phyloP scores from a whole-genome alignment of 345 rosid genomes.

The Melaleuca quinquenervia region DNA sequence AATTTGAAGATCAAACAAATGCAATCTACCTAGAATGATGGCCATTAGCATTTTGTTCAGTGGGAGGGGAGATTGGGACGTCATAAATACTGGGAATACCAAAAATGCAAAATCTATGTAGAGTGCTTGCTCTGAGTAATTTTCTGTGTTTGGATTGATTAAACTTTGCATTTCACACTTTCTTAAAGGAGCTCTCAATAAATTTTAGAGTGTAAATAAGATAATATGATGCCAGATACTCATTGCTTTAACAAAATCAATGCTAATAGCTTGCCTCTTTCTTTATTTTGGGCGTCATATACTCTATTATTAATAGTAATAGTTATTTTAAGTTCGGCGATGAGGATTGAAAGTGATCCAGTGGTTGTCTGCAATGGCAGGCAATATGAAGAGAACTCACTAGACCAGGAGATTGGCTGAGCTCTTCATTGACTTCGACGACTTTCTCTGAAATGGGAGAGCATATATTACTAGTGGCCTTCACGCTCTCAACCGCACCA shows the following conservation, averaged over 20 bases:
- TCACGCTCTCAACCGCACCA: slow-evolving; percentile 96
- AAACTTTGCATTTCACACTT: not conserved
- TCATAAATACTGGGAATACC: not conserved
- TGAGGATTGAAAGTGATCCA: not conserved
- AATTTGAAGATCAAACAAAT: not conserved
- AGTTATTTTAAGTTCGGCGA: not conserved
- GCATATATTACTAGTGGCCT: slow-evolving; percentile 85
- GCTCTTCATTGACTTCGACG: slow-evolving; percentile 56
- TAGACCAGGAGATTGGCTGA: slow-evolving; percentile 54
- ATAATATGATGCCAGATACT: too few relatives aligned
- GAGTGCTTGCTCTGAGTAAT: not conserved
- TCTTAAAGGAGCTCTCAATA: not conserved
- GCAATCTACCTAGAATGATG: not conserved
- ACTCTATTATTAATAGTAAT: not conserved
- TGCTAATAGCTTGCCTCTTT: not conserved
- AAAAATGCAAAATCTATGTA: not conserved
- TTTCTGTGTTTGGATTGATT: not conserved
- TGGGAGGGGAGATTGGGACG: not conserved
- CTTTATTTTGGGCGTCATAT: not conserved
- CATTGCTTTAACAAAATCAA: not conserved
- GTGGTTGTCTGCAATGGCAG: not conserved
- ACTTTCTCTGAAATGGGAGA: slow-evolving; percentile 89
- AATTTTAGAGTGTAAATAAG: not conserved
- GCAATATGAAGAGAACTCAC: slow-evolving; percentile 55
- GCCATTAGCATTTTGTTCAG: not conserved